A percentile compares a stretch with the other conserved stretches of the same genome.
Evolutionary conservation across 805 yeast genomes (phyloP).

Genomic region (Metschnikowia bowlesiae): DNA sequence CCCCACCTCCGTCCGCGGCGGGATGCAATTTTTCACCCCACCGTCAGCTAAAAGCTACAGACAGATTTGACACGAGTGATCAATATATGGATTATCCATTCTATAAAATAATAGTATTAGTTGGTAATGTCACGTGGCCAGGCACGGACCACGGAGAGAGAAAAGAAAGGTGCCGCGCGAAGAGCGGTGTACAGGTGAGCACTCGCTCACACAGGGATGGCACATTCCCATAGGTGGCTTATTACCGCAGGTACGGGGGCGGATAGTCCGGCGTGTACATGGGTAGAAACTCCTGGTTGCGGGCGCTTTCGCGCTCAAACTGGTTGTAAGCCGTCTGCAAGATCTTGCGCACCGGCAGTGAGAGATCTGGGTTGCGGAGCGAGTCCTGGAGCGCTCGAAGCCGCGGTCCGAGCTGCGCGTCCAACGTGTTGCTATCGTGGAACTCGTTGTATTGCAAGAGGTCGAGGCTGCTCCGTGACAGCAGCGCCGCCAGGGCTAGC

Average conservation of each 20-base stretch:
- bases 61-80: no score
- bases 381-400: slow-evolving; percentile 13
- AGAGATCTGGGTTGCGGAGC: slow-evolving; percentile 11
- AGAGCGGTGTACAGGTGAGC: no score
- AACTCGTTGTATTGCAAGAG: slow-evolving; percentile 4
- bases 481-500: neutral
- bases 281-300: slow-evolving; percentile 12
- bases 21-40: no score
- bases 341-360: slow-evolving; percentile 10
- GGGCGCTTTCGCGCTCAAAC: slow-evolving; percentile 11
- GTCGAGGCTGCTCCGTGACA: neutral
- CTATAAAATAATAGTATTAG: no score
- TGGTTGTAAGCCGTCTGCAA: slow-evolving; percentile 12
- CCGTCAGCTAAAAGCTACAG: no score
- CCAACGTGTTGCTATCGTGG: slow-evolving; percentile 7
- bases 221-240: neutral
- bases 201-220: neutral
- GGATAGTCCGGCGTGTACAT: slow-evolving; percentile 12
- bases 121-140: no score
- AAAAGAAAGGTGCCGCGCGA: no score
- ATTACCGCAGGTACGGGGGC: slow-evolving; percentile 8
- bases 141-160: no score
- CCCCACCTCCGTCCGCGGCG: no score
- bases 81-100: no score
- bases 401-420: slow-evolving; percentile 13